Evolutionary conservation across 1,284 basidiomycete species (phyloP).

Genomic region (Ustilago curta): DNA sequence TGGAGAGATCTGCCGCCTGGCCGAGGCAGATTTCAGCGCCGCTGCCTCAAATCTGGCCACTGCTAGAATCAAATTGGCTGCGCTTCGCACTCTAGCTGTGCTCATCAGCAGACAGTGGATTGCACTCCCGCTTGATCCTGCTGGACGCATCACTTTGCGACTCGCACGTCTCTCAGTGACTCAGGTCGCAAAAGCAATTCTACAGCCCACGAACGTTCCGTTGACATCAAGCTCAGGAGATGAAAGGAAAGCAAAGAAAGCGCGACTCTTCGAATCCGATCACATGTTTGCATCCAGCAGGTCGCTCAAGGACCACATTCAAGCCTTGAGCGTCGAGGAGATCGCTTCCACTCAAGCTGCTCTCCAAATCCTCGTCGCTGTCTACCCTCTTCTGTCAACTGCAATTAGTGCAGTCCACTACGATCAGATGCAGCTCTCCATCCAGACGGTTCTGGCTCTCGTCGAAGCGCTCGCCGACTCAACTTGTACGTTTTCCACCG

Average conservation of each 20-base stretch:
- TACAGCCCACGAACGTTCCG: conserved; percentile 12
- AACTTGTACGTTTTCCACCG: conserved; percentile 17
- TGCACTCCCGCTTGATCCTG: conserved; percentile 50
- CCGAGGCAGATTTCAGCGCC: conserved; percentile 21
- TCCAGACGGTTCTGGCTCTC: conserved; percentile 35
- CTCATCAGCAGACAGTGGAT: conserved; percentile 32
- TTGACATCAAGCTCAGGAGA: conserved; percentile 10
- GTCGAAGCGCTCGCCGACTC: conserved; percentile 51
- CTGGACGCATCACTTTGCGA: conserved; percentile 40
- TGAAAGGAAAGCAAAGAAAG: conserved; percentile 39
- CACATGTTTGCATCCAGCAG: conserved; percentile 30
- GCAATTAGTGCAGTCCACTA: conserved; percentile 35
- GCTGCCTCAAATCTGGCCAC: conserved; percentile 1
- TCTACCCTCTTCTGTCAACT: conserved; percentile 41
- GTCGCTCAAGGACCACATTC: conserved; percentile 42
- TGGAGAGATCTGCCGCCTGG: conserved; percentile 38
- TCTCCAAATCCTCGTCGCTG: conserved; percentile 29
- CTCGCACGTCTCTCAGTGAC: conserved; percentile 41
- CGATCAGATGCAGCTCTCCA: conserved; percentile 41
- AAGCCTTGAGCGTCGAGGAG: conserved; percentile 23
- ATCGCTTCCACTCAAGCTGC: conserved; percentile 31
- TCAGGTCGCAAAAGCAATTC: conserved; percentile 24
- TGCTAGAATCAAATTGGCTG: conserved; percentile 26
- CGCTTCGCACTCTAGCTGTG: conserved; percentile 37
- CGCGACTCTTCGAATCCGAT: conserved; percentile 57